These are phyloP conservation scores for Herpetospermum pedunculosum DNA, from an alignment of 306 rosid species.

Conservation along the genomic window DNA sequence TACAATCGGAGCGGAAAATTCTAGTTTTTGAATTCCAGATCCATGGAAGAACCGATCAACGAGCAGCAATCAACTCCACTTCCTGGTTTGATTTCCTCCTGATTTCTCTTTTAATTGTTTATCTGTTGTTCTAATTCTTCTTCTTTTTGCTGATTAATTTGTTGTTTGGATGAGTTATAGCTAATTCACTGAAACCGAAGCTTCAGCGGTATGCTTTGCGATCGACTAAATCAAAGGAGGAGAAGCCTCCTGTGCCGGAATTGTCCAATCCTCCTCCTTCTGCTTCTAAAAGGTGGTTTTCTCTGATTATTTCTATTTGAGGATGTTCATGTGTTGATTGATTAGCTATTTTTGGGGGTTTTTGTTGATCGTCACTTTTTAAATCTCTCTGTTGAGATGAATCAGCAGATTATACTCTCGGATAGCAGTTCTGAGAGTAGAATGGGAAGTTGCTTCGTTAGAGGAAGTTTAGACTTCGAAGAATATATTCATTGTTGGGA, in stretches of 20 bases:
- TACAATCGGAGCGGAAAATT: neutral
- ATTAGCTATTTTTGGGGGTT: neutral
- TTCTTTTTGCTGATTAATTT: neutral
- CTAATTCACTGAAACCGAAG: constrained; percentile 29
- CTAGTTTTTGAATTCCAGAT: neutral
- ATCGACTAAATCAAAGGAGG: constrained; percentile 40
- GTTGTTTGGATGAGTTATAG: constrained; percentile 18
- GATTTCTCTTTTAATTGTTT: no score
- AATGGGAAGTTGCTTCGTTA: neutral
- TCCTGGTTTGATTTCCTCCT: constrained; percentile 7
- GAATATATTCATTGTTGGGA: neutral
- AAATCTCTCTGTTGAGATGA: neutral
- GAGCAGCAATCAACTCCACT: constrained; percentile 11
- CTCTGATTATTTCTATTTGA: neutral
- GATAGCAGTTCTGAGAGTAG: neutral
- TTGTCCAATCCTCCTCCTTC: constrained; percentile 30
- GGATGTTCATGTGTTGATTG: neutral
- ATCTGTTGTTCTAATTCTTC: neutral
- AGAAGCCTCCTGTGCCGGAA: constrained; percentile 24
- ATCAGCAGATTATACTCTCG: no score
- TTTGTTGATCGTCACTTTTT: neutral
- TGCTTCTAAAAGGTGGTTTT: constrained; percentile 41
- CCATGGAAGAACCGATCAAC: constrained; percentile 9
- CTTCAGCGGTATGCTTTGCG: constrained; percentile 55
- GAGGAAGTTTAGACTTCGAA: neutral